Evolutionary conservation across 176 grass and related monocot species (phyloP), one percentile per base, ranked within the genome.

Genomic region (Metroxylon sagu): DNA sequence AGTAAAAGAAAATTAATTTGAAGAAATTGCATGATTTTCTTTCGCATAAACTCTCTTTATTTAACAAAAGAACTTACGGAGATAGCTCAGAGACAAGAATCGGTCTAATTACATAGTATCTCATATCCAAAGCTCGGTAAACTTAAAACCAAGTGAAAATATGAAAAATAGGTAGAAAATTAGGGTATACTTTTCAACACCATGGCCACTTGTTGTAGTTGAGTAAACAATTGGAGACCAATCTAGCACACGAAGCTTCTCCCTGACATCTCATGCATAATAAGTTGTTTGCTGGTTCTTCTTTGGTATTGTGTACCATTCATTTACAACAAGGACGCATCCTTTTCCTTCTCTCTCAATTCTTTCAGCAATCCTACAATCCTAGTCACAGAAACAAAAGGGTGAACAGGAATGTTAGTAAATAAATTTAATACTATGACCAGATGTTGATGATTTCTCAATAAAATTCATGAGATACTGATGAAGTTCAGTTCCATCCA

Each of bases 221-320:
- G 83, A 90, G 67, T 97, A 97, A 68, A 91, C 87, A 78, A 96
- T 70, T 19, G 92, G 92, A 48, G 92, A 87, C 92, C 92, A 97
- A 64, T 91, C 69, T 54, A 97, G 86, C 59, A 84, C 51, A 2
- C 84, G 83, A 58, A 97, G 87, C 78, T 97, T 91, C 60, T 85
- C 80, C 75, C 92, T 86, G 56, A 97, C 87, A 82, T 97, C 92
- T 68, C 88, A 72, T 53, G 90, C 92, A 80, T 97, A 97, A 57
- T 85, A 71, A 66, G 74, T 79, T 14, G 83, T 97, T 54, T 97
- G 69, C 63, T 97, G 75, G 65, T 87, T 97, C 82, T 97, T 97
- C 50, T 97, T 96, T 77, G 92, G 92, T 49, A 97, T 97, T 19
- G 92, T 97, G 56, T 97, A 87, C 92, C 92, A 97, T 80, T 97